Conservation (phyloP, 441 rosid species). For the Euphorbia celastroides region DNA sequence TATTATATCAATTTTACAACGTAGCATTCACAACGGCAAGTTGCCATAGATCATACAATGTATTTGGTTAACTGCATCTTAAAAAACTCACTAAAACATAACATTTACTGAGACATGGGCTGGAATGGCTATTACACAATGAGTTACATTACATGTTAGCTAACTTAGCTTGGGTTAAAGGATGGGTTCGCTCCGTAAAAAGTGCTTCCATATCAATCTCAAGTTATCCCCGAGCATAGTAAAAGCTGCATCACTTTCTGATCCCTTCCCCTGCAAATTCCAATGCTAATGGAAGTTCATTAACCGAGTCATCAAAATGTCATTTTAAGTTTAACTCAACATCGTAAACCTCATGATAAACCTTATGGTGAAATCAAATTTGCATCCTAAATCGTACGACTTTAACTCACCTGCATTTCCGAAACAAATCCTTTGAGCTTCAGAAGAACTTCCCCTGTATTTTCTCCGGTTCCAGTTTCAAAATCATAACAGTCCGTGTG, state of each 20-base stretch:
- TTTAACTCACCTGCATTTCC: not conserved
- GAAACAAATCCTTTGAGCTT: conserved; percentile 36
- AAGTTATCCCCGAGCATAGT: conserved; percentile 39
- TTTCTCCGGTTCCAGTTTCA: conserved; percentile 31
- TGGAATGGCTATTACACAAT: not conserved
- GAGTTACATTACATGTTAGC: conserved; percentile 16
- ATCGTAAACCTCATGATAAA: not conserved
- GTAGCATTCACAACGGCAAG: not conserved
- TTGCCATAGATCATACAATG: not conserved
- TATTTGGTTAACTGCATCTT: not conserved
- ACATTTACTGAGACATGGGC: not conserved
- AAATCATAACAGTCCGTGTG: conserved; percentile 50
- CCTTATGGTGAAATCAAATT: not conserved
- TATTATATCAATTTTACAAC: not conserved
- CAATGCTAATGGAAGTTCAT: not conserved
- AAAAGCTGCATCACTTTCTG: conserved; percentile 22
- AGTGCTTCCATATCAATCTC: conserved; percentile 39
- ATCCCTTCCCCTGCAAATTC: conserved; percentile 31
- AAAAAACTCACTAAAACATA: not conserved
- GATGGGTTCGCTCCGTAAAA: too few species aligned
- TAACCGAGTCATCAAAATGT: not conserved
- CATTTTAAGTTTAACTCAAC: not conserved
- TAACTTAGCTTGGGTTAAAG: too few species aligned
- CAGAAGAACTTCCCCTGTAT: conserved; percentile 31
- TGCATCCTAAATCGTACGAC: not conserved